Evolutionary conservation across 768 basidiomycete species (phyloP).

Genomic region (Suillus subluteus): DNA sequence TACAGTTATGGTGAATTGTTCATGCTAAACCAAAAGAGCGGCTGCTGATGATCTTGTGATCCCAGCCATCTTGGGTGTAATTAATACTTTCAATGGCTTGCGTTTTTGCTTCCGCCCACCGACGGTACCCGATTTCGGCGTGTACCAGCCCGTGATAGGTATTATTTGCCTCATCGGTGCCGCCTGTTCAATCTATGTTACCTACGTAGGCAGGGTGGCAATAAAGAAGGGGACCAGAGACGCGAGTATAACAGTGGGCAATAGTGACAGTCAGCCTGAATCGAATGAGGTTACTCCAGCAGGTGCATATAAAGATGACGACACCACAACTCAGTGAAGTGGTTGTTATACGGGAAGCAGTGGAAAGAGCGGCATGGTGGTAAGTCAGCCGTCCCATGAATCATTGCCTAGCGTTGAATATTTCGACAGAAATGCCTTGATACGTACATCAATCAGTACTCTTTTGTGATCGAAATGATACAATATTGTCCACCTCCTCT

Average conservation of each 20-base stretch:
- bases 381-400: background rate
- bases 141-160: too few relatives aligned
- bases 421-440: background rate
- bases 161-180: fast-evolving
- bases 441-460: background rate
- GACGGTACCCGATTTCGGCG: background rate
- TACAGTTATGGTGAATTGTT: background rate
- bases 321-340: background rate
- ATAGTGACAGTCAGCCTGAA: background rate
- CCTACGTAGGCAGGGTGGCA: background rate
- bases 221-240: background rate
- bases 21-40: background rate
- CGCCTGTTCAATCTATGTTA: background rate
- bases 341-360: background rate
- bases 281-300: background rate
- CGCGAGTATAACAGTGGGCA: background rate
- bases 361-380: too few relatives aligned
- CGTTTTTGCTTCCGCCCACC: background rate
- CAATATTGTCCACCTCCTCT: background rate
- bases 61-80: background rate
- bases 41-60: background rate
- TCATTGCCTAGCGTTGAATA: background rate
- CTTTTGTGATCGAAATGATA: background rate
- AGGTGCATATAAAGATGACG: background rate
- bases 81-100: background rate